Evolutionary conservation across 2,329 filamentous ascomycete species (phyloP).

Genomic region (Alternaria consortialis): DNA sequence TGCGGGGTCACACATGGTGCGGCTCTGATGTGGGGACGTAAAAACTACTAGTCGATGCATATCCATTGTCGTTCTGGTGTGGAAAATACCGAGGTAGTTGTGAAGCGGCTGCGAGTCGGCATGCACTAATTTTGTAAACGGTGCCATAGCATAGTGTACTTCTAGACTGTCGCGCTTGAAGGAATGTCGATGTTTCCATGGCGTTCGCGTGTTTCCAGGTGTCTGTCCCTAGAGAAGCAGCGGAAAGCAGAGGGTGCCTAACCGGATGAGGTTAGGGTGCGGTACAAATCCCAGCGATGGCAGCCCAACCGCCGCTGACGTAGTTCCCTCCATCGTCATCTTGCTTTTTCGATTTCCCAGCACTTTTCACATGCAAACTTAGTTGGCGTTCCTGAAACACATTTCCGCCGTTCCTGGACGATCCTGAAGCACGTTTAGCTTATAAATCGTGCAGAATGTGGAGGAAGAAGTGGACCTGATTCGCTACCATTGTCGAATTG

Average conservation of each 20-base stretch:
- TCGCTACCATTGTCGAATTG: not conserved
- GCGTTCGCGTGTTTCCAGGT: not conserved
- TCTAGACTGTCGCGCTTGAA: not conserved
- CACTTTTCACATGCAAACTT: not conserved
- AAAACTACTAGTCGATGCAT: conserved; percentile 7
- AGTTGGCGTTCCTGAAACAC: conserved; percentile 9
- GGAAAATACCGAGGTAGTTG: not conserved
- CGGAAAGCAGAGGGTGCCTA: conserved; percentile 2
- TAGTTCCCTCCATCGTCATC: conserved; percentile 13
- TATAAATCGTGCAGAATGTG: conserved; percentile 1
- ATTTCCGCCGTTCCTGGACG: not conserved
- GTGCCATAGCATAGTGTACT: not conserved
- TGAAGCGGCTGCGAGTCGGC: not conserved
- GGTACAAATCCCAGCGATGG: conserved; percentile 7
- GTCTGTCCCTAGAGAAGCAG: conserved; percentile 3
- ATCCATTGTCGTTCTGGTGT: conserved; percentile 5
- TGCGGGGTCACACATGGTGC: conserved; percentile 12
- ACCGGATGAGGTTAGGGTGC: not conserved
- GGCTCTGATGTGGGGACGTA: conserved; percentile 6
- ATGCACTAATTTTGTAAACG: not conserved
- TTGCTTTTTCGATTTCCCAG: conserved; percentile 10
- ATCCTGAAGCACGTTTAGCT: not conserved
- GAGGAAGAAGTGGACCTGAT: not conserved
- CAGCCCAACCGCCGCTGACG: conserved; percentile 9
- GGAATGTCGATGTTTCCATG: conserved; percentile 3